phyloP scores from a whole-genome alignment of 1,284 basidiomycete species.

The Sanghuangporus baumii region DNA sequence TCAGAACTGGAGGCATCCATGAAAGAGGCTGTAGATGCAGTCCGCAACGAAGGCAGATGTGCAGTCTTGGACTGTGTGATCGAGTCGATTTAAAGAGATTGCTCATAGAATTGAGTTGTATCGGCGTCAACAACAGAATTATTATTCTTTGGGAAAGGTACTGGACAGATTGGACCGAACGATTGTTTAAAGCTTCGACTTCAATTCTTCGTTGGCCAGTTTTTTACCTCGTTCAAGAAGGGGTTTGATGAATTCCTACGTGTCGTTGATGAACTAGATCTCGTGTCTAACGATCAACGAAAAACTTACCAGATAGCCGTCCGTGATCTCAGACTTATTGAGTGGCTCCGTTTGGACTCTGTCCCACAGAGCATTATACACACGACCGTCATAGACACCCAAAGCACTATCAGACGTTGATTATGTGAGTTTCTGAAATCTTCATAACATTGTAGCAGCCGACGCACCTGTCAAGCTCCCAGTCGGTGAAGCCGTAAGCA shows the following conservation, averaged over 20 bases:
- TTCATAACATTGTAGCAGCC: background rate
- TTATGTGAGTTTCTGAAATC: background rate
- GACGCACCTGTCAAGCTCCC: slow-evolving; percentile 66
- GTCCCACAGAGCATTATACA: slow-evolving; percentile 66
- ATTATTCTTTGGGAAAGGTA: background rate
- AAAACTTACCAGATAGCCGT: slow-evolving; percentile 46
- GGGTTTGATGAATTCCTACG: slow-evolving; percentile 42
- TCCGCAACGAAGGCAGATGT: slow-evolving; percentile 53
- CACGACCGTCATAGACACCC: slow-evolving; percentile 61
- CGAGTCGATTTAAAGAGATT: slow-evolving; percentile 29
- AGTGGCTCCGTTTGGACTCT: slow-evolving; percentile 60
- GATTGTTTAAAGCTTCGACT: background rate
- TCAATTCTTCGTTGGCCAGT: slow-evolving; percentile 22
- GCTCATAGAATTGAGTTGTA: background rate
- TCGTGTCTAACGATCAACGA: background rate
- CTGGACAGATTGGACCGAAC: background rate
- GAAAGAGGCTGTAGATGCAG: slow-evolving; percentile 45
- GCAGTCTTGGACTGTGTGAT: slow-evolving; percentile 55
- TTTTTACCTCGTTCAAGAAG: slow-evolving; percentile 41
- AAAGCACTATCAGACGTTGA: slow-evolving; percentile 38
- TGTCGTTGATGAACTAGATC: background rate
- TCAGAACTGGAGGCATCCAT: slow-evolving; percentile 37
- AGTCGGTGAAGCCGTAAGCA: slow-evolving; percentile 73
- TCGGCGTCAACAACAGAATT: background rate
- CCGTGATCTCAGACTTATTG: slow-evolving; percentile 46